These are phyloP conservation scores for Sclerotinia minor DNA, from an alignment of 2,329 filamentous ascomycete genomes.

Conservation along the genomic window DNA sequence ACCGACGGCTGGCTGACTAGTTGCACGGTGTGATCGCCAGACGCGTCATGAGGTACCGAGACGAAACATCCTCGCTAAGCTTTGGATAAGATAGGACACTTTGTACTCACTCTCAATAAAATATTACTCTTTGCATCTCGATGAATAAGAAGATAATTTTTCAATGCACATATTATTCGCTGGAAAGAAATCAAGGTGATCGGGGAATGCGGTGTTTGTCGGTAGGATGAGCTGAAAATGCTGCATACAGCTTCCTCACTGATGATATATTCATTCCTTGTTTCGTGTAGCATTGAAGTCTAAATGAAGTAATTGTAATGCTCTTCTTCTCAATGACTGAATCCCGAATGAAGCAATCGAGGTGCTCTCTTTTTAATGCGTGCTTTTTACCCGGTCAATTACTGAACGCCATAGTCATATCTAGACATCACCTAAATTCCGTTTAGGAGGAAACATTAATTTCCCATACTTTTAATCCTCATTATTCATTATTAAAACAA, in stretches of 20 bases:
- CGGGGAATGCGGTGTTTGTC: no score
- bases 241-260: no score
- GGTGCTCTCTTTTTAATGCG: background rate
- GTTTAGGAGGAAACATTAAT: background rate
- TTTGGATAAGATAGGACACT: background rate
- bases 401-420: background rate
- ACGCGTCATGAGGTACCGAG: background rate
- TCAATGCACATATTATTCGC: no score
- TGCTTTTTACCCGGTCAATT: background rate
- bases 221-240: no score
- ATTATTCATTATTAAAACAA: background rate
- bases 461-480: background rate
- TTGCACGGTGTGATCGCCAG: background rate
- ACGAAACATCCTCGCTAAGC: no score
- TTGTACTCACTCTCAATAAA: background rate
- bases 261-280: no score
- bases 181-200: no score
- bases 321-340: no score
- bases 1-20: background rate
- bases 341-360: background rate
- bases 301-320: no score
- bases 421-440: no score
- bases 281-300: no score
- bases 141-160: no score
- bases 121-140: background rate